Evolutionary conservation across 2,329 filamentous ascomycete species (phyloP).

Genomic region (Thermoascus crustaceus): DNA sequence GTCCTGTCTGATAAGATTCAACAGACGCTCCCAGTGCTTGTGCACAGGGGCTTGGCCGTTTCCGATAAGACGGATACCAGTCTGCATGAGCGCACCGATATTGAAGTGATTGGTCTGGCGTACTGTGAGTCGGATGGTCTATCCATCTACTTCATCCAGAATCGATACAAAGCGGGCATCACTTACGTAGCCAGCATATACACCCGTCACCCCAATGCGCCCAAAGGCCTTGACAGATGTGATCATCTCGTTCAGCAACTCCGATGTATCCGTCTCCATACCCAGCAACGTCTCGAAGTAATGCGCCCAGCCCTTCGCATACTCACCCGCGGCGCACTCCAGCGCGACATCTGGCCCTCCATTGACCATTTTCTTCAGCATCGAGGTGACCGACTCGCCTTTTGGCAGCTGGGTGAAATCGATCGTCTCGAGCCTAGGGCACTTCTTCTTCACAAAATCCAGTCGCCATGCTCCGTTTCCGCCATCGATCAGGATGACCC

Average conservation of each 20-base stretch:
- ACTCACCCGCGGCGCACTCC: slow-evolving; percentile 59
- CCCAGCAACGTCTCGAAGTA: slow-evolving; percentile 54
- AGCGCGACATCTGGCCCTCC: slow-evolving; percentile 68
- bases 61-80: slow-evolving; percentile 69
- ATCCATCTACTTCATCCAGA: slow-evolving; percentile 1
- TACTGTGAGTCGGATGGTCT: slow-evolving; percentile 4
- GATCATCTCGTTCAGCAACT: slow-evolving; percentile 48
- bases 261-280: slow-evolving; percentile 75
- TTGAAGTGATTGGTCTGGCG: slow-evolving; percentile 69
- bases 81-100: slow-evolving; percentile 76
- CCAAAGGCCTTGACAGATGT: slow-evolving; percentile 48
- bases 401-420: slow-evolving; percentile 59
- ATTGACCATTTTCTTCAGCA: slow-evolving; percentile 64
- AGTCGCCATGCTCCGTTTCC: slow-evolving; percentile 56
- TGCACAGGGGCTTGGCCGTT: slow-evolving; percentile 68
- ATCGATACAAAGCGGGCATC: not conserved
- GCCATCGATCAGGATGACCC: slow-evolving; percentile 72
- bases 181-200: slow-evolving; percentile 53
- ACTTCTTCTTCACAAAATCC: slow-evolving; percentile 57
- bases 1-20: slow-evolving; percentile 57
- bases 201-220: slow-evolving; percentile 67
- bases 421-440: slow-evolving; percentile 58
- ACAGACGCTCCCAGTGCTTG: slow-evolving; percentile 73
- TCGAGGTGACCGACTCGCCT: slow-evolving; percentile 58
- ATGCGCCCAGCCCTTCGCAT: slow-evolving; percentile 54